Base-by-base conservation (phyloP, 108 stramenopile species). In the Bacterosira constricta region DNA sequence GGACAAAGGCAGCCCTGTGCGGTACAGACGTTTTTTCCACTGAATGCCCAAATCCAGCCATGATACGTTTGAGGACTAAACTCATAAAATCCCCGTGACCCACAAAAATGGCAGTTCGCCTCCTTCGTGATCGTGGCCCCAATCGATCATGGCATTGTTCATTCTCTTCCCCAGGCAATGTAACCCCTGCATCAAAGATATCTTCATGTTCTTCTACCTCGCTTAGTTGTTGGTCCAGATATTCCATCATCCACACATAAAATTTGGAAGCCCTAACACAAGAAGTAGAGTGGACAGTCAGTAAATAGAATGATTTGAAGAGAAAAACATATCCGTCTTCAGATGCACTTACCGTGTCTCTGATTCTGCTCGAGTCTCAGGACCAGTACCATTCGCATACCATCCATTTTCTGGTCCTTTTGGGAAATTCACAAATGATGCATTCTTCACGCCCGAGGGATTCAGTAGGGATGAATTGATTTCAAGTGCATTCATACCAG, bases 51-150 rank as follows among this genome's bases (percentile, higher is more conserved):
- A 82, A 91, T 15, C 90, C 88, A 26, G 86, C 73, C 8, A 91
- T 77, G 41, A 91, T 85, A 20, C 90, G 65, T 53, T 89, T 91
- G 38, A 91, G 69, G 13, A 91, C 80, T 0, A 89, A 63, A 31
- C 63, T 67, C 90, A 91, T 91, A 44, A 91, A 91, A 66, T 91
- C 90, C 0, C 85, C 90, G 69, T 91, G 90, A 18, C 90, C 90
- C 15, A 88, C 73, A 31, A 83, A 74, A 32, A 90, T 41, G 8
- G 69, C 69, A 0, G 87, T 90, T 54, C 88, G 71, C 20, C 88
- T 76, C 53, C 75, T 68, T 18, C 88, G 72, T 18, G 41, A 44
- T 23, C 82, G 68, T 11, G 57, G 71, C 13, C 51, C 38, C 18
- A 83, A 64, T 39, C 52, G 52, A 56, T 89, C 86, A 51, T 85